Base-by-base conservation (phyloP, 2,329 filamentous ascomycete genomes). In the Neofusicoccum parvum region DNA sequence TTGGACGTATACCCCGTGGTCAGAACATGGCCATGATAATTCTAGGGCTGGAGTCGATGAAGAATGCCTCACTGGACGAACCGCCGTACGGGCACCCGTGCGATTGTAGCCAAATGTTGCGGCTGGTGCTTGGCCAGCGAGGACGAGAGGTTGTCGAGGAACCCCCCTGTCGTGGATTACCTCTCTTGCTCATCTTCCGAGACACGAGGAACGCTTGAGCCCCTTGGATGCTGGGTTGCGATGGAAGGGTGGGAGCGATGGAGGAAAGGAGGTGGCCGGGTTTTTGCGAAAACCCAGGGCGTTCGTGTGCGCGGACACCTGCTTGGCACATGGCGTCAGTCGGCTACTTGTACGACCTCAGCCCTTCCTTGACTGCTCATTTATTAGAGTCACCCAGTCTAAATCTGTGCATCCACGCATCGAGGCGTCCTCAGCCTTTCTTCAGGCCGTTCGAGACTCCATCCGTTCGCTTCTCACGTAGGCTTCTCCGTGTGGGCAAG, bases 181-280 rank as follows among this genome's bases (percentile, higher is more conserved):
- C 49, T 46, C 20, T 39, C 39, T 37, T n/a, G 50, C 15, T 20
- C 62, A 64, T 39, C 46, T 64, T 56, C 50, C 62, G 62, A 64
- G 62, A 64, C 62, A 56, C 37, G n/a, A 56, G 62, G 62, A 64
- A 64, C 62, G 62, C 62, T 64, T 60, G 48, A 54, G 3, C 37
- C 39, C 48, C 62, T 37, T 64, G 62, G 56, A 41, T 60, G 11
- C 10, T n/a, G 27, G 41, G 49, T 46, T 20, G 49, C 37, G 49
- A 64, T 34, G 37, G 46, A 43, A 64, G 60, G 48, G 49, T 53
- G 41, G 60, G 36, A 51, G 37, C 41, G 39, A 34, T 34, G 23
- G 14, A 48, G 23, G 50, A 46, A 37, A 60, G 37, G 53, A 43
- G 53, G 53, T 45, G 53, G 36, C 39, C 39, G 39, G 53, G 53